Evolutionary conservation across 352 stramenopile genomes (phyloP).

Genomic region (Globisporangium rhizosaccharum): DNA sequence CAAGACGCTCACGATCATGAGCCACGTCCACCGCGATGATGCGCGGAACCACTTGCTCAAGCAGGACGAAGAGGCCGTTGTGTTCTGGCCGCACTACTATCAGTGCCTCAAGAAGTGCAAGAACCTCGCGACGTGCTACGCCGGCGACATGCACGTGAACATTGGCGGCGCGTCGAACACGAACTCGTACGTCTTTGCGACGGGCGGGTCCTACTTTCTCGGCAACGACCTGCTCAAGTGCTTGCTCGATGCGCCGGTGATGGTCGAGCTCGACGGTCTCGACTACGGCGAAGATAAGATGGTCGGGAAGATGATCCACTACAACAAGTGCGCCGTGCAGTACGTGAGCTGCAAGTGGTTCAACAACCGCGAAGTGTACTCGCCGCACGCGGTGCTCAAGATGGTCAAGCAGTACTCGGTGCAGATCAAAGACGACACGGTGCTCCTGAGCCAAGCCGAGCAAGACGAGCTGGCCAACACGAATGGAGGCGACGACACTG

Average conservation of each 20-base stretch:
- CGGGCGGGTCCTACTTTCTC: slow-evolving; percentile 70
- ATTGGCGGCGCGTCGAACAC: slow-evolving; percentile 49
- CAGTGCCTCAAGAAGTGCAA: slow-evolving; percentile 71
- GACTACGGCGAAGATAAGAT: slow-evolving; percentile 79
- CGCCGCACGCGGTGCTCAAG: slow-evolving; percentile 54
- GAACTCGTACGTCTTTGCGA: slow-evolving; percentile 81
- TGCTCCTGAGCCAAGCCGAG: slow-evolving; percentile 43
- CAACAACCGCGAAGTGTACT: slow-evolving; percentile 80
- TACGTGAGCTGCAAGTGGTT: slow-evolving; percentile 86
- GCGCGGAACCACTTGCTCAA: slow-evolving; percentile 59
- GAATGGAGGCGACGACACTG: background rate
- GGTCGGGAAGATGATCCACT: slow-evolving; percentile 81
- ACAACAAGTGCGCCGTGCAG: slow-evolving; percentile 68
- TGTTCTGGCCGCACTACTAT: slow-evolving; percentile 81
- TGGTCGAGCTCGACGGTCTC: slow-evolving; percentile 54
- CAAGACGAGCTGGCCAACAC: slow-evolving; percentile 16
- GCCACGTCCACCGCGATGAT: slow-evolving; percentile 45
- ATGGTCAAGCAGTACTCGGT: slow-evolving; percentile 63
- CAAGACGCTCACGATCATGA: slow-evolving; percentile 80
- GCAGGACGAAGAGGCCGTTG: slow-evolving; percentile 67
- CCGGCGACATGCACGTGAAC: slow-evolving; percentile 79
- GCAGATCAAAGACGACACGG: slow-evolving; percentile 50
- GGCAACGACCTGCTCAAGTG: slow-evolving; percentile 62
- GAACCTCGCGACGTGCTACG: slow-evolving; percentile 59
- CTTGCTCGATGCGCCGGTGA: slow-evolving; percentile 55